These are phyloP conservation scores for Colletotrichum sp. DNA, from an alignment of 2,329 filamentous ascomycete species.

Conservation along the genomic window DNA sequence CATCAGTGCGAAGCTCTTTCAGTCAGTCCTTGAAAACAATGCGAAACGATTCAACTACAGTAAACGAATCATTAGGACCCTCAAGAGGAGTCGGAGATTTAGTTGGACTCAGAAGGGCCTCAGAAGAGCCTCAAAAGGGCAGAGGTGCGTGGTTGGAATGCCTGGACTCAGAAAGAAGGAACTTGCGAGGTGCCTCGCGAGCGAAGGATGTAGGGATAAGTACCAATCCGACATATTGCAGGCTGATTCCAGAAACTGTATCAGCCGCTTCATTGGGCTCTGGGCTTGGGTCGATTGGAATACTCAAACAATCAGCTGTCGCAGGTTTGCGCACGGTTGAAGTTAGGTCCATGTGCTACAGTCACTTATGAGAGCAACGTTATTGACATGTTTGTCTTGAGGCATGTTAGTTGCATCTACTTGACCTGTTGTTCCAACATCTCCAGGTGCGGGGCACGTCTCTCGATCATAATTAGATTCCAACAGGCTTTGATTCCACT, in stretches of 20 bases:
- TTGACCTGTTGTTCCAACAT: too few species aligned
- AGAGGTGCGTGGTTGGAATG: not conserved
- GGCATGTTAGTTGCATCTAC: too few species aligned
- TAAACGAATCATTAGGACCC: not conserved
- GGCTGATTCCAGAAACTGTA: not conserved
- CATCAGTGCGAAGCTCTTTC: not conserved
- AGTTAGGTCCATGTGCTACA: too few species aligned
- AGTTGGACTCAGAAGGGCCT: not conserved
- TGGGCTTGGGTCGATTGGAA: not conserved
- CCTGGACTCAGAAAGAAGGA: not conserved
- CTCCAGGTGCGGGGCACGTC: not conserved
- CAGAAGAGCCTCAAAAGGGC: not conserved
- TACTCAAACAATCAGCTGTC: not conserved
- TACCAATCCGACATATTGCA: not conserved
- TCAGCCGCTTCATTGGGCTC: not conserved
- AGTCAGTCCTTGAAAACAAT: not conserved
- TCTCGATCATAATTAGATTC: not conserved
- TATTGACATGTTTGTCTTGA: too few species aligned
- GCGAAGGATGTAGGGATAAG: not conserved
- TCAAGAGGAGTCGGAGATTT: not conserved
- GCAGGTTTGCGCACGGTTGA: too few species aligned
- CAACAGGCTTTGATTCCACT: not conserved
- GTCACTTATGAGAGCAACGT: too few species aligned
- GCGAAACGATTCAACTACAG: not conserved
- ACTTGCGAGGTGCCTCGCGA: not conserved